phyloP scores from a whole-genome alignment of 257 asterid genomes.

The Orobanche coerulescens region DNA sequence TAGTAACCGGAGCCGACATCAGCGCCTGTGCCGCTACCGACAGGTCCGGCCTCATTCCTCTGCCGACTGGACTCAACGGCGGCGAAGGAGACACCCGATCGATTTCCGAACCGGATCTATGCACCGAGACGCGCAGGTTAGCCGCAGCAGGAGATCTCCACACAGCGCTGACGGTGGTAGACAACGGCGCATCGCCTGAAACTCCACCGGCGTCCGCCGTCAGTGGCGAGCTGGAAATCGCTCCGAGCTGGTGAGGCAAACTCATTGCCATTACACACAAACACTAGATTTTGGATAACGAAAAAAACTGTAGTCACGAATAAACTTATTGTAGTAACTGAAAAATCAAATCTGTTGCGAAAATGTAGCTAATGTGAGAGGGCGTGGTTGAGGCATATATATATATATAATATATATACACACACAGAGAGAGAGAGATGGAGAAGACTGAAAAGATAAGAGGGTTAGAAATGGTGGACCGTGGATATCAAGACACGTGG shows the following conservation, averaged over 20 bases:
- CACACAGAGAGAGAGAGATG: too few species aligned
- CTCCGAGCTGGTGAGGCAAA: conserved; percentile 71
- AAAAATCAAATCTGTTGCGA: too few species aligned
- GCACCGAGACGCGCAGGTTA: conserved; percentile 44
- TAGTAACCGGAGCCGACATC: conserved; percentile 24
- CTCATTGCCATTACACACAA: conserved; percentile 64
- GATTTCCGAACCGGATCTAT: conserved; percentile 25
- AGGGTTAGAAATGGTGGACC: conserved; percentile 18
- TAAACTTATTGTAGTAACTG: too few species aligned
- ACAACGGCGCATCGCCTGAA: conserved; percentile 35
- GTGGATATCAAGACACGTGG: conserved; percentile 37
- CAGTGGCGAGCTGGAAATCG: conserved; percentile 48
- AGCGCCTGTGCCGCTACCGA: conserved; percentile 76
- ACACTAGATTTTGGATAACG: neutral
- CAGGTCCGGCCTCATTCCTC: conserved; percentile 47
- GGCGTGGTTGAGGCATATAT: too few species aligned
- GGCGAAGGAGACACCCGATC: conserved; percentile 76
- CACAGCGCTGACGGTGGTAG: conserved; percentile 43
- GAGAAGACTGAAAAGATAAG: conserved; percentile 23
- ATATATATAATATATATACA: too few species aligned
- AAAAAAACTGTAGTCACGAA: neutral
- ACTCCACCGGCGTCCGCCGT: conserved; percentile 31
- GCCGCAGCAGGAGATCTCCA: conserved; percentile 46
- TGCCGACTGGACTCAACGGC: conserved; percentile 58
- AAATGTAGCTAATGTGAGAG: too few species aligned